These are phyloP conservation scores for Capsicum rhomboideum DNA, from an alignment of 257 asterid genomes.

Conservation along the genomic window DNA sequence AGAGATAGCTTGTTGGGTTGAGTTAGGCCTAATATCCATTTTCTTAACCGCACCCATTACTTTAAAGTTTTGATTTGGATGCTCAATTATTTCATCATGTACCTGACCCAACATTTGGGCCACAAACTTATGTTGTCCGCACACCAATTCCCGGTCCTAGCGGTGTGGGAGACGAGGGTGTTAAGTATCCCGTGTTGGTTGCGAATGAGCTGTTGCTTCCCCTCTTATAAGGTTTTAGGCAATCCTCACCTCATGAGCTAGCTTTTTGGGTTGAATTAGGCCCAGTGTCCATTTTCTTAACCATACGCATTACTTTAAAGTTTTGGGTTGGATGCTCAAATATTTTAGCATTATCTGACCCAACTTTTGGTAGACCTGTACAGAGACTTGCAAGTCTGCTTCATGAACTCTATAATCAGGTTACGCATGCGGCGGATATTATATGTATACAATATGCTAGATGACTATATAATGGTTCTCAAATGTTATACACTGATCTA, in stretches of 20 bases:
- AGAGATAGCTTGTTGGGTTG: not conserved
- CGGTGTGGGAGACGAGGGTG: not conserved
- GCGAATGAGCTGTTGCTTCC: not conserved
- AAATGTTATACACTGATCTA: not conserved
- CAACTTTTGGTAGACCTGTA: not conserved
- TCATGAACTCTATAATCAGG: not conserved
- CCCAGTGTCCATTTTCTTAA: not conserved
- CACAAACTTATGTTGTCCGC: not conserved
- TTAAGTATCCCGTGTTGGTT: not conserved
- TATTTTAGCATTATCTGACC: not conserved
- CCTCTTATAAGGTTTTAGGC: not conserved
- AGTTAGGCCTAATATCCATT: not conserved
- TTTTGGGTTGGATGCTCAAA: not conserved
- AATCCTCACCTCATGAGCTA: not conserved
- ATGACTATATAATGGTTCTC: not conserved
- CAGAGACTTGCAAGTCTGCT: not conserved
- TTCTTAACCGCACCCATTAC: not conserved
- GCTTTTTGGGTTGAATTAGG: not conserved
- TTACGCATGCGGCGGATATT: not conserved
- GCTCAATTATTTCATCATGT: not conserved
- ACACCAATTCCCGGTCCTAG: not conserved
- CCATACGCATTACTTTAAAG: not conserved
- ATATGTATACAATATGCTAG: not conserved
- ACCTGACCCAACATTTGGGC: not conserved
- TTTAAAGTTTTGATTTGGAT: not conserved